These are phyloP conservation scores for Nothophytophthora sp. DNA, from an alignment of 352 stramenopile species.

Conservation along the genomic window DNA sequence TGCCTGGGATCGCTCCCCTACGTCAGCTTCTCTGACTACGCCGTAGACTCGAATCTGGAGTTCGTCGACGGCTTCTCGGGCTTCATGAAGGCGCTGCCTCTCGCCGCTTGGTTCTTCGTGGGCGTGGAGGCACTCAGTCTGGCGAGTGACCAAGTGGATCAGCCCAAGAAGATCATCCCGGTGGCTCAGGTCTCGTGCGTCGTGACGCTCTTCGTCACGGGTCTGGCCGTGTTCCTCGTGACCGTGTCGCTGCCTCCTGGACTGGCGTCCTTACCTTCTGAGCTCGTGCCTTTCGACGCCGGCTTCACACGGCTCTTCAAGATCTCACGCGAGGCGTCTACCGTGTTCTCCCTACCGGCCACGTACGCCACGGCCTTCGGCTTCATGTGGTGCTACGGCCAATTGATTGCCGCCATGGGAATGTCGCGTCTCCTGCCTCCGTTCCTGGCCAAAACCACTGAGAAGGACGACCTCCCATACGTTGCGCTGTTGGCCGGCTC, in stretches of 20 bases:
- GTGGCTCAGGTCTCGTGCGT: slow-evolving; percentile 45
- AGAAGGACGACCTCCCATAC: slow-evolving; percentile 16
- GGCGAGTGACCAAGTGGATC: slow-evolving; percentile 31
- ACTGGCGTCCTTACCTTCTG: slow-evolving; percentile 14
- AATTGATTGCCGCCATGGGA: slow-evolving; percentile 51
- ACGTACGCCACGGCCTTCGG: slow-evolving; percentile 55
- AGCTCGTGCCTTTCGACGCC: slow-evolving; percentile 35
- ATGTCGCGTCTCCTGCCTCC: slow-evolving; percentile 37
- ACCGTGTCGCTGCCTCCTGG: slow-evolving; percentile 30
- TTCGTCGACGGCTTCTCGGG: slow-evolving; percentile 23
- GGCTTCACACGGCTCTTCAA: slow-evolving; percentile 35
- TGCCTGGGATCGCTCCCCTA: slow-evolving; percentile 33
- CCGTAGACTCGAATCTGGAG: slow-evolving; percentile 4
- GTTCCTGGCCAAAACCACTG: slow-evolving; percentile 23
- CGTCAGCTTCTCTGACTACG: slow-evolving; percentile 27
- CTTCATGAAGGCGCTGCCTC: slow-evolving; percentile 37
- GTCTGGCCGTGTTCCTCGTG: slow-evolving; percentile 35
- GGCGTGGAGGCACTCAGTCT: slow-evolving; percentile 41
- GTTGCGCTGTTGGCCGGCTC: slow-evolving; percentile 25
- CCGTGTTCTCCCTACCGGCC: slow-evolving; percentile 41
- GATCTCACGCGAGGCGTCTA: slow-evolving; percentile 15
- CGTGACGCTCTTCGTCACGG: slow-evolving; percentile 39
- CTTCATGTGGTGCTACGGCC: slow-evolving; percentile 61
- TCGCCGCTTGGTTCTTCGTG: slow-evolving; percentile 50
- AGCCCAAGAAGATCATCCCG: slow-evolving; percentile 43